Conservation (phyloP, 345 rosid species). For the Camelina neglecta region DNA sequence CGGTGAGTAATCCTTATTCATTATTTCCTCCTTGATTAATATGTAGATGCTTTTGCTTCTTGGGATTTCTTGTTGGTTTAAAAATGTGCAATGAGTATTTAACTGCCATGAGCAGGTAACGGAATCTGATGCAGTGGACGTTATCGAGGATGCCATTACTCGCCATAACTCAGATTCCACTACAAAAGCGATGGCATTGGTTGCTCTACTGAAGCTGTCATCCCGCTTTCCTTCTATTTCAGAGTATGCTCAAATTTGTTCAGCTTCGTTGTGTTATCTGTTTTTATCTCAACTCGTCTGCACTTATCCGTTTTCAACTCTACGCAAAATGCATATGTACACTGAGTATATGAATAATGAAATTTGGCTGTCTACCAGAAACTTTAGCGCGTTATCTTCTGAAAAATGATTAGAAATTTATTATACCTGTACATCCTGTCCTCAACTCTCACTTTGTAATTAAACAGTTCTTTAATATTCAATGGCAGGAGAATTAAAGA, state of each 20-base stretch:
- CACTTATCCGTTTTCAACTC: conserved; percentile 5
- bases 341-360: conserved; percentile 17
- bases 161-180: conserved; percentile 76
- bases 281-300: conserved; percentile 28
- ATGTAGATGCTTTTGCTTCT: conserved; percentile 18
- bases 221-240: conserved; percentile 96
- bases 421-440: conserved; percentile 18
- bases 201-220: conserved; percentile 88
- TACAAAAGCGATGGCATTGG: conserved; percentile 85
- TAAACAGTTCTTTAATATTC: conserved; percentile 20
- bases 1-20: conserved; percentile 51
- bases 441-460: conserved; percentile 16
- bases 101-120: conserved; percentile 69
- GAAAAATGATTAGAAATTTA: conserved; percentile 9
- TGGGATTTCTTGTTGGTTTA: conserved; percentile 16
- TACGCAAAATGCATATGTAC: conserved; percentile 16
- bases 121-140: conserved; percentile 91
- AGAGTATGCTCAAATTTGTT: conserved; percentile 58
- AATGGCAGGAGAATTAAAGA: conserved; percentile 78
- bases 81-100: conserved; percentile 31
- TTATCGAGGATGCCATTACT: conserved; percentile 70
- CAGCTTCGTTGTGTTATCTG: conserved; percentile 13
- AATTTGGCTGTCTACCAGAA: conserved; percentile 28
- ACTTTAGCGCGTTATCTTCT: background rate
- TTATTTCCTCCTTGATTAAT: conserved; percentile 12